Base-by-base conservation (phyloP, 306 rosid genomes). In the Canavalia ensiformis region DNA sequence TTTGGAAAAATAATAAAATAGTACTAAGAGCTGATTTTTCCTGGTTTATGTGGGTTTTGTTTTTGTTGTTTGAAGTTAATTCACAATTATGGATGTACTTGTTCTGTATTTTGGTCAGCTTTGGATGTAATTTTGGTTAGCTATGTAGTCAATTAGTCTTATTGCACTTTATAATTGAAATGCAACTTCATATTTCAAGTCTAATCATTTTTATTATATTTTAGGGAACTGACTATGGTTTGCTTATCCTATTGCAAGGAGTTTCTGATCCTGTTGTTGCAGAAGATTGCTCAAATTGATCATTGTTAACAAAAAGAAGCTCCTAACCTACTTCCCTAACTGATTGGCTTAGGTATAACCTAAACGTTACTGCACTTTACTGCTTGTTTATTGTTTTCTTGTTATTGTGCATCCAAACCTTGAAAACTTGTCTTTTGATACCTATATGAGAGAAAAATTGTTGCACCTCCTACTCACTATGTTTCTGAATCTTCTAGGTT, bases 381-480 rank as follows among this genome's bases (percentile, higher is more conserved):
- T 91, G 88, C 82, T 93, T 94, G 89, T 89, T 95, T 72, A 86
- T 89, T 62, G 88, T 90, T 83, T 90, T 96, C 76, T 93, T 94
- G 84, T 95, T 95, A 71, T 96, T 96, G 77, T 96, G 99, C 98
- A 96, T 96, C 97, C 98, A 96, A 33, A 96, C 98, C 90, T 93
- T 96, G 85, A 96, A 92, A 79, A 91, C 97, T 51, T 90, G 90
- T 64, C 92, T 86, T 72, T 85, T 90, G 46, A 96, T 84, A 4
- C 95, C 97, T 5, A 88, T 76, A 39, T 92, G 94, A 18, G 91
- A 68, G 76, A 97, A 96, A 86, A 96, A 94, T 65, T 89, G 90
- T 28, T 92, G 97, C 55, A 96, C 91, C 54, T 92, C 94, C 25
- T 92, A 87, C 12, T 96, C 98, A 65, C 94, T 97, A 0, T 90